A percentile compares a stretch with the other conserved stretches of the same genome.
Evolutionary conservation across 768 basidiomycete species (phyloP).

Genomic region (Boletus patriciae): DNA sequence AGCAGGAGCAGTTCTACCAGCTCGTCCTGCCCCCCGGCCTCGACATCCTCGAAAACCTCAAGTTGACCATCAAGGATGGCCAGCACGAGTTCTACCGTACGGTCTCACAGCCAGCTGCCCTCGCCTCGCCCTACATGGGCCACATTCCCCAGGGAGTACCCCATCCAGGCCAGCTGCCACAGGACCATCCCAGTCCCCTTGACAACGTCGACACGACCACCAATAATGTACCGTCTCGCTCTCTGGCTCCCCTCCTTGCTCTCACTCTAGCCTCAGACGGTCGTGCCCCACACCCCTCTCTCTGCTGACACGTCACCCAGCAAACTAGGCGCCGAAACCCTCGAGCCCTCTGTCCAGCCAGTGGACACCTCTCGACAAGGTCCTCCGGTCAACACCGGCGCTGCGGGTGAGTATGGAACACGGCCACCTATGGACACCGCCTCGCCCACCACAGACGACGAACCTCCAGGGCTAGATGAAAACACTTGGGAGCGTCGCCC

Average conservation of each 20-base stretch:
- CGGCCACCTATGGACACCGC: conserved; percentile 24
- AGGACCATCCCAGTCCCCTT: conserved; percentile 16
- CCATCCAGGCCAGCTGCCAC: conserved; percentile 36
- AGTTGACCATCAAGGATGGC: conserved; percentile 64
- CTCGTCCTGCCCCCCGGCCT: conserved; percentile 57
- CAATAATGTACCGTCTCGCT: conserved; percentile 37
- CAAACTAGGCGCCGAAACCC: conserved; percentile 20
- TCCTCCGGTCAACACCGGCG: conserved; percentile 8
- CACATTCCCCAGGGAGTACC: conserved; percentile 32
- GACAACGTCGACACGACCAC: conserved; percentile 20
- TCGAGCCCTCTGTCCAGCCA: conserved; percentile 11
- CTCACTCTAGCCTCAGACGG: conserved; percentile 23
- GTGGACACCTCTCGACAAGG: conserved; percentile 10
- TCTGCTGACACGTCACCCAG: conserved; percentile 27
- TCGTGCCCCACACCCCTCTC: conserved; percentile 26
- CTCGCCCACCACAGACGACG: conserved; percentile 33
- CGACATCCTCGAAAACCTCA: conserved; percentile 73
- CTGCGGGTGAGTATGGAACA: conserved; percentile 32
- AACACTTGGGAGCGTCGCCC: conserved; percentile 30
- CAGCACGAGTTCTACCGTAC: conserved; percentile 74
- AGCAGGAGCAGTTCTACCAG: conserved; percentile 28
- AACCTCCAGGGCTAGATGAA: conserved; percentile 25
- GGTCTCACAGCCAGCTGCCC: conserved; percentile 60
- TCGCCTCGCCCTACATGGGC: conserved; percentile 66
- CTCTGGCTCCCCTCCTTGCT: background rate